Evolutionary conservation across 768 basidiomycete species (phyloP).

Genomic region (Dendrothele bispora): DNA sequence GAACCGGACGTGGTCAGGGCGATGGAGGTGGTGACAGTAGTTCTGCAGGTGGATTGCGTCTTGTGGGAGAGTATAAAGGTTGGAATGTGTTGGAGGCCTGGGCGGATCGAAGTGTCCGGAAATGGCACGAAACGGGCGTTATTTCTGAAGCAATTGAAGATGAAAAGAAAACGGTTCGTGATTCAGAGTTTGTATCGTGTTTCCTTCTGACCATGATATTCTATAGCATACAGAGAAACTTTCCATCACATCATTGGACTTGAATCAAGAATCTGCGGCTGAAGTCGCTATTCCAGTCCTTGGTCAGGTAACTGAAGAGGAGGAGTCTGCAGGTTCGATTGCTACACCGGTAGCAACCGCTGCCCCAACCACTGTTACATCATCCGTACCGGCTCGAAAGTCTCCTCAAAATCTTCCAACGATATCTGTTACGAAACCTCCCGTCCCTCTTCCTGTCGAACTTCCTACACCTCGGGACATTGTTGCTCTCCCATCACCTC

Average conservation of each 20-base stretch:
- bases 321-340: slow-evolving; percentile 20
- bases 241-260: slow-evolving; percentile 16
- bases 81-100: slow-evolving; percentile 93
- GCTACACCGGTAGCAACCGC: slow-evolving; percentile 27
- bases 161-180: slow-evolving; percentile 51
- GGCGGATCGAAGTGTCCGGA: slow-evolving; percentile 85
- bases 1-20: slow-evolving; percentile 72
- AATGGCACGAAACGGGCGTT: slow-evolving; percentile 83
- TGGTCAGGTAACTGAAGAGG: slow-evolving; percentile 33
- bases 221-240: neutral
- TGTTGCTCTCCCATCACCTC: slow-evolving; percentile 40
- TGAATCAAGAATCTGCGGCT: slow-evolving; percentile 43
- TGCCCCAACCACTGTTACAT: slow-evolving; percentile 11
- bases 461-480: slow-evolving; percentile 69
- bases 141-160: slow-evolving; percentile 48
- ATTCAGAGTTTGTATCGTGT: neutral
- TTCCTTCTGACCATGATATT: neutral
- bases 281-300: slow-evolving; percentile 68
- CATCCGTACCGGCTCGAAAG: too few relatives aligned
- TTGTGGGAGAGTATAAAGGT: slow-evolving; percentile 85
- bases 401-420: slow-evolving; percentile 40
- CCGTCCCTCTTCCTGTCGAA: slow-evolving; percentile 67
- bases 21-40: slow-evolving; percentile 79
- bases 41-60: slow-evolving; percentile 64
- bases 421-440: slow-evolving; percentile 68